phyloP scores from a whole-genome alignment of 2,329 filamentous ascomycete species.

The Trichophyton rubrum region DNA sequence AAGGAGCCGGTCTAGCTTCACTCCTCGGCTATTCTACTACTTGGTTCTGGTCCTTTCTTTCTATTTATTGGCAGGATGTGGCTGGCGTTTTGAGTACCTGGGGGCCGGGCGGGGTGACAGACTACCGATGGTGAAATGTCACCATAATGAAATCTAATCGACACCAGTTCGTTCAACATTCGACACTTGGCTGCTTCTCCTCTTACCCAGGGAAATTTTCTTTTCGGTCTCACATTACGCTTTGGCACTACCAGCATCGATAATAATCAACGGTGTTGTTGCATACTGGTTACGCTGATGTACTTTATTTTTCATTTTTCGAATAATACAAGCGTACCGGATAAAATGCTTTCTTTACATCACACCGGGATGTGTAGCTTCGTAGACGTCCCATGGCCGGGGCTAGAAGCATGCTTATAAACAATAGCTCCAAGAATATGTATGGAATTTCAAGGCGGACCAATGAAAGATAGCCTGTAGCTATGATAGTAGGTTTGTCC shows the following conservation, averaged over 20 bases:
- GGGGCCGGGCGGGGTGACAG: not conserved
- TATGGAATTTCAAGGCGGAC: too few species aligned
- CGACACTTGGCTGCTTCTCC: not conserved
- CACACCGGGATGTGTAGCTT: not conserved
- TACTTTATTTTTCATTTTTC: not conserved
- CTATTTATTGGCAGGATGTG: not conserved
- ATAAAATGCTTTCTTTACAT: not conserved
- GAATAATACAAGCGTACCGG: slow-evolving; percentile 1
- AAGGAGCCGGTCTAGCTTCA: not conserved
- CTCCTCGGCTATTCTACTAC: not conserved
- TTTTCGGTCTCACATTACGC: not conserved
- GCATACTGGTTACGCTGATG: not conserved
- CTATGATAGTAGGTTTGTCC: not conserved
- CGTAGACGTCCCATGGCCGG: not conserved
- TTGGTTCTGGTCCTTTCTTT: not conserved
- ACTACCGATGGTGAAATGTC: not conserved
- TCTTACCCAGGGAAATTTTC: not conserved
- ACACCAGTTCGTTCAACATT: not conserved
- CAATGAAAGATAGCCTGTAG: too few species aligned
- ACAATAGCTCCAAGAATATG: not conserved
- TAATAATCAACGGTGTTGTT: not conserved
- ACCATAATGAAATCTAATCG: not conserved
- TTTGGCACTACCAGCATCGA: not conserved
- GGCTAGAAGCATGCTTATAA: not conserved
- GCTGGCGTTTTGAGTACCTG: not conserved